Base-by-base conservation (phyloP, 768 basidiomycete species). In the Trametes cingulata region DNA sequence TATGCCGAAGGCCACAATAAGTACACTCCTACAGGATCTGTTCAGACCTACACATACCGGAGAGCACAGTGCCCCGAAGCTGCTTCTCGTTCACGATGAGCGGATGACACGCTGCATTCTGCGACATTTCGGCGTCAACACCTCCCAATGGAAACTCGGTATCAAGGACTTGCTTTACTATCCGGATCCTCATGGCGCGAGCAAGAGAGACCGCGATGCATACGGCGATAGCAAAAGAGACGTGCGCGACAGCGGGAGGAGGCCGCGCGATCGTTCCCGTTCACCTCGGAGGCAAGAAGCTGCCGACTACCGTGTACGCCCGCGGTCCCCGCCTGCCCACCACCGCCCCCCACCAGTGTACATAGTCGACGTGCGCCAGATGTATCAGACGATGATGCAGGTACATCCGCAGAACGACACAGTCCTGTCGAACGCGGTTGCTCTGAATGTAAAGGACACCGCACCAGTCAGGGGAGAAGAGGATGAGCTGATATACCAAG, bases 11-110 rank as follows among this genome's bases (percentile, higher is more conserved):
- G 51, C 46, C 0, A 24, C 35, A 1, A 52, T 59, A 10, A 14
- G 36, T 2, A 22, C 22, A 1, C 37, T 56, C 13, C 40, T 69
- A 50, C 67, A 69, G 45, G 41, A 50, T 3, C 29, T 74, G 13
- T 64, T 77, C 20, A 22, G 37, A 3, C 49, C 37, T 2, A n/a
- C 29, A 8, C 27, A 20, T 8, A 66, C 68, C 14, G 66, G 69
- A 35, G 46, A 62, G 7, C 35, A 14, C 9, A 43, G 35, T 5
- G 22, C 48, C 2, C 82, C 83, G 0, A 66, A 77, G 50, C 64
- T 85, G 24, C 67, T 86, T 6, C 74, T 86, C 7, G 80, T 85
- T 3, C 74, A 80, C 42, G 72, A 80, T 25, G 73, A 77, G 58
- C 67, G 74, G 40, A 68, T 76, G 61, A 74, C 80, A 0, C 64